phyloP scores from a whole-genome alignment of 2,329 filamentous ascomycete genomes.

The Chrysosporium keratinophilum region DNA sequence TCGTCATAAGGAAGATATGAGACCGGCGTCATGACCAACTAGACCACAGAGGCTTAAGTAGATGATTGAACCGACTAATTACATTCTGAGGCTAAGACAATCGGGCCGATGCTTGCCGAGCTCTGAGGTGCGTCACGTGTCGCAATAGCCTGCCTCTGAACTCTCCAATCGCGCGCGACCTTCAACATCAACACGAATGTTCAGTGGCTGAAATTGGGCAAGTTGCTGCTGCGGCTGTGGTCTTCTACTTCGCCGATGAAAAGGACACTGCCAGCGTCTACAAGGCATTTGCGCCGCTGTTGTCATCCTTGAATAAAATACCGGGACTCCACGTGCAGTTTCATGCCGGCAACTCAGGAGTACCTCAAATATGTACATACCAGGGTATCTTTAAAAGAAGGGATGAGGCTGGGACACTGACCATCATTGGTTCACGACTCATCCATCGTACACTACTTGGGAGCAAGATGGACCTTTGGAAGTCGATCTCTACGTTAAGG shows the following conservation, averaged over 20 bases:
- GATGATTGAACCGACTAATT: neutral
- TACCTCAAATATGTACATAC: neutral
- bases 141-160: no score
- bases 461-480: constrained; percentile 9
- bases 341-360: neutral
- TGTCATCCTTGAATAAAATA: constrained; percentile 4
- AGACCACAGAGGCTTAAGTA: constrained; percentile 15
- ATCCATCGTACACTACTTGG: constrained; percentile 9
- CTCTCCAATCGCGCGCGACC: no score
- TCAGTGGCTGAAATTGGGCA: neutral
- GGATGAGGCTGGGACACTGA: neutral
- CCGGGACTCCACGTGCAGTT: constrained; percentile 3
- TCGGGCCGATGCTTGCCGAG: no score
- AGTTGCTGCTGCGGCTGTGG: neutral
- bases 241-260: constrained; percentile 10
- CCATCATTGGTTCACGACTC: constrained; percentile 11
- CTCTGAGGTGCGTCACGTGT: no score
- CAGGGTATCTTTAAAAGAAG: neutral
- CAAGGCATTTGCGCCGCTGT: constrained; percentile 8
- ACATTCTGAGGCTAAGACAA: no score
- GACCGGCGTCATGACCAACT: constrained; percentile 17
- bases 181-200: constrained; percentile 15
- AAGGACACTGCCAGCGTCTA: constrained; percentile 3
- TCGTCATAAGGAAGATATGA: constrained; percentile 16
- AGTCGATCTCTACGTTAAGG: constrained; percentile 3